Base-by-base conservation (phyloP, 176 grass and related monocot genomes). In the Oryza brachyantha region DNA sequence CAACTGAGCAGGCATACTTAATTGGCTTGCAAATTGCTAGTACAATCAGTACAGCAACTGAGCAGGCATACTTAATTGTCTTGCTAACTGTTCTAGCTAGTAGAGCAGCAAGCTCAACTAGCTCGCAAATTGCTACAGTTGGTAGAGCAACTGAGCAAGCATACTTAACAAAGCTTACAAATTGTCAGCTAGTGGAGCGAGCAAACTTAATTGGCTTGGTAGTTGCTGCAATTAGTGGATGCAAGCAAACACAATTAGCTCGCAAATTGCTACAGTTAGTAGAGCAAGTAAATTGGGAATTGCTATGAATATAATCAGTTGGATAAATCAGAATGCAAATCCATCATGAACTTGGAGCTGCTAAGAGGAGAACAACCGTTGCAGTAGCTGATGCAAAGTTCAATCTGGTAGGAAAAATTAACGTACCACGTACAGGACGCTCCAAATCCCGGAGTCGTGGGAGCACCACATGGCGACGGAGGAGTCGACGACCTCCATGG, bases 401-500 rank as follows among this genome's bases (percentile, higher is more conserved):
- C n/a, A n/a, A n/a, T n/a, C n/a, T 68, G 37, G 21, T 46, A 21
- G 22, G 57, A 2, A n/a, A 52, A n/a, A 52, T 52, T n/a, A n/a
- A 63, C 78, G 48, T 34, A 93, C 91, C 74, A 96, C 93, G 68
- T 90, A 96, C 0, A 92, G 37, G 21, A 96, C 83, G 80, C 74
- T 96, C 93, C 90, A 85, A 70, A 92, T 90, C 12, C 81, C 84
- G 1, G 81, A 88, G 19, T 81, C 79, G 79, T 92, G 50, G 54
- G 82, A 76, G 25, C 89, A 87, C 93, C 93, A 96, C 17, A 96
- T 91, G 60, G 87, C 78, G 13, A 90, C 10, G 61, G 84, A 92
- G 46, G 80, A 61, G 2, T 96, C 93, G 10, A 96, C 93, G 38
- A 92, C 93, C 83, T 96, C 93, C 90, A 96, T 90, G 28, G 93